Percentiles rank a stretch among this genome's conserved stretches.
phyloP scores from a whole-genome alignment of 257 asterid genomes.

The Fraxinus cuspidata region DNA sequence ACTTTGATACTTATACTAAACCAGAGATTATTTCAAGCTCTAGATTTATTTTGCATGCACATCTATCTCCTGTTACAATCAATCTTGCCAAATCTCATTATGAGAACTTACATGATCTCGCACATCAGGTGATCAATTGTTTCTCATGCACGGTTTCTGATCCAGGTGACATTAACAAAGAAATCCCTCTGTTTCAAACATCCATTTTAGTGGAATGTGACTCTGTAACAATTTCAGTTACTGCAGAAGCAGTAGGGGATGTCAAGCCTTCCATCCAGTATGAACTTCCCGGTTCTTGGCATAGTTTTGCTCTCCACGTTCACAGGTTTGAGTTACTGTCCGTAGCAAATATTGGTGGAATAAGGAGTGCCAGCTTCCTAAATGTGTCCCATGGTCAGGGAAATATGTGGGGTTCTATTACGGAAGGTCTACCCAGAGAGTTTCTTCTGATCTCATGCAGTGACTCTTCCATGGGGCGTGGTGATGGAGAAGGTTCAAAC shows the following conservation, averaged over 20 bases:
- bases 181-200: constrained; percentile 52
- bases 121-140: constrained; percentile 50
- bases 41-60: constrained; percentile 57
- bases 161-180: constrained; percentile 40
- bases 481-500: constrained; percentile 92
- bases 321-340: constrained; percentile 68
- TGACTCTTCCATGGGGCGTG: constrained; percentile 79
- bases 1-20: constrained; percentile 50
- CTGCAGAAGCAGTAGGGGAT: constrained; percentile 48
- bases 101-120: constrained; percentile 50
- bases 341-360: constrained; percentile 80
- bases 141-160: constrained; percentile 47
- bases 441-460: constrained; percentile 83
- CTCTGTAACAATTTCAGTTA: constrained; percentile 50
- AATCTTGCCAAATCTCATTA: constrained; percentile 54
- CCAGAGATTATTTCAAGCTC: constrained; percentile 79
- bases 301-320: constrained; percentile 60
- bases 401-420: constrained; percentile 74
- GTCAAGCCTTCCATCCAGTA: constrained; percentile 46
- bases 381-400: constrained; percentile 79
- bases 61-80: constrained; percentile 56
- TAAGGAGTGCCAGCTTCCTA: constrained; percentile 60
- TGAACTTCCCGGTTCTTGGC: constrained; percentile 95
- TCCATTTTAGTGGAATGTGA: constrained; percentile 73
- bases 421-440: constrained; percentile 57